Conservation (phyloP, 257 asterid genomes). For the Solanum pennellii region DNA sequence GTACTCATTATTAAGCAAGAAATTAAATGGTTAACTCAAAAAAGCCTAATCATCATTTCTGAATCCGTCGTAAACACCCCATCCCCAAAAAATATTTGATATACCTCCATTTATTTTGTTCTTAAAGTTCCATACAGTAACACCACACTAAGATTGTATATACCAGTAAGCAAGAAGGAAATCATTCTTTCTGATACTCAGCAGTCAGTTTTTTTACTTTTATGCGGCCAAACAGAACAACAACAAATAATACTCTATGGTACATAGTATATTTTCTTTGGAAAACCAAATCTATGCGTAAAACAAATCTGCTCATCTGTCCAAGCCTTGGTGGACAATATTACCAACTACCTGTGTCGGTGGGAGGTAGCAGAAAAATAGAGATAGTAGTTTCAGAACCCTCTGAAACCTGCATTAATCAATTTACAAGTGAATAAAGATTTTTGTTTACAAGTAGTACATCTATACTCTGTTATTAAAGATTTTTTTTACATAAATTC, state of each 20-base stretch:
- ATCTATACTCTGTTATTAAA: neutral
- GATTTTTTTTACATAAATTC: neutral
- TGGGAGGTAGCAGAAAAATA: neutral
- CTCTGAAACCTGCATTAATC: neutral
- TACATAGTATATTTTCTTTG: neutral
- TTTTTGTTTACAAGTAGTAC: neutral
- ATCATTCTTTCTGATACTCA: neutral
- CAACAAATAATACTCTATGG: neutral
- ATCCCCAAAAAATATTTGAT: neutral
- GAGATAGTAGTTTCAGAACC: neutral
- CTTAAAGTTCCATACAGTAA: neutral
- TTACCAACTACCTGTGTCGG: neutral
- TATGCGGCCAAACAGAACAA: neutral
- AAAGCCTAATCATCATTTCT: neutral
- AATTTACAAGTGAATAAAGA: neutral
- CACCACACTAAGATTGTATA: neutral
- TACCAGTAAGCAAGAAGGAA: neutral
- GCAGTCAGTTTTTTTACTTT: neutral
- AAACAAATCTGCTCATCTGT: neutral
- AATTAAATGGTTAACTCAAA: neutral
- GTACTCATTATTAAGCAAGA: neutral
- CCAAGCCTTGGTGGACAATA: neutral
- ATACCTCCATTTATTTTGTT: neutral
- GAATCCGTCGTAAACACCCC: neutral
- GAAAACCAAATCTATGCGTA: neutral